Conservation (phyloP, 2,329 filamentous ascomycete species). For the Fusarium chaquense region DNA sequence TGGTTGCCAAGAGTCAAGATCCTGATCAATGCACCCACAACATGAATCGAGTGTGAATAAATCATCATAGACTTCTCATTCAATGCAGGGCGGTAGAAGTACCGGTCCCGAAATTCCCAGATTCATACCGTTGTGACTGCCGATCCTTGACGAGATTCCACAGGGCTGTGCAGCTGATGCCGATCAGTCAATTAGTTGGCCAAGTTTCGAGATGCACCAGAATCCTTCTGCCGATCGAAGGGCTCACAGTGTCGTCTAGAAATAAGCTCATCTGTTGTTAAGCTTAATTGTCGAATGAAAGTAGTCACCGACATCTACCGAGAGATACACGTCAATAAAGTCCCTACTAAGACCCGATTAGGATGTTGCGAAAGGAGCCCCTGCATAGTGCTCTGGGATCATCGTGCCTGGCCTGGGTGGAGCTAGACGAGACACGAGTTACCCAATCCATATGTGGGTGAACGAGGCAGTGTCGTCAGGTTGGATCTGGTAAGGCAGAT, state of each 20-base stretch:
- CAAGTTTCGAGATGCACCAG: neutral
- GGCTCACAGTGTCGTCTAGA: neutral
- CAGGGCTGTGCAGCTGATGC: slow-evolving; percentile 19
- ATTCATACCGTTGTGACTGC: neutral
- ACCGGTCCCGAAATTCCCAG: neutral
- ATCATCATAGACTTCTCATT: neutral
- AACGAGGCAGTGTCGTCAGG: slow-evolving; percentile 13
- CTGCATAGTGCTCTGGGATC: slow-evolving; percentile 2
- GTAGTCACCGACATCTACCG: too few species aligned
- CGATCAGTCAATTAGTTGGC: slow-evolving; percentile 7
- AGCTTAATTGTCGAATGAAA: neutral
- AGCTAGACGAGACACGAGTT: slow-evolving; percentile 21
- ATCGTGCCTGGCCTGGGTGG: slow-evolving; percentile 4
- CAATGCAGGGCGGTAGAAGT: neutral
- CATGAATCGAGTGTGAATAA: neutral
- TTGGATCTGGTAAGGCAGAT: neutral
- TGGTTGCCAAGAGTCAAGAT: neutral
- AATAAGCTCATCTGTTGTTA: neutral
- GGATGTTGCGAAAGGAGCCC: neutral
- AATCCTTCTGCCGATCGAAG: neutral
- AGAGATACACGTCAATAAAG: neutral
- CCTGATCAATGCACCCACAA: too few species aligned
- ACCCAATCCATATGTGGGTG: neutral
- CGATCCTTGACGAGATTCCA: slow-evolving; percentile 11
- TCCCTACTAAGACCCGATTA: neutral